Percentiles rank a stretch among this genome's conserved stretches.
Evolutionary conservation across 257 asterid species (phyloP).

Genomic region (Linderniella brevidens): DNA sequence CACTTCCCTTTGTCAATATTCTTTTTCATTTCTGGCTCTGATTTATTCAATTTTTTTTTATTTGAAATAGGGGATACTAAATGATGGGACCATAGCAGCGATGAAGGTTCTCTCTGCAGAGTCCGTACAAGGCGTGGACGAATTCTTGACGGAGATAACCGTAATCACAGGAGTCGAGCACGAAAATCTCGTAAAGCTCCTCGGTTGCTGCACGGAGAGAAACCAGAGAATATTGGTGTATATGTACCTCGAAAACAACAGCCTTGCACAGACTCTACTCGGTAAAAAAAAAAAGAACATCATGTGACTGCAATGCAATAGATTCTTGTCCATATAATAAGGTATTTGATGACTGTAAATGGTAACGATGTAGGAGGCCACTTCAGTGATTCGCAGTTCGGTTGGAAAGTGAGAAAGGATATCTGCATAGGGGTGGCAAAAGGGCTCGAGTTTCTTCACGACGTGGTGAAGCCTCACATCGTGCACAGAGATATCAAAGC

Average conservation of each 20-base stretch:
- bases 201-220: slow-evolving; percentile 76
- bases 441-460: slow-evolving; percentile 78
- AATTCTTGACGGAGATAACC: slow-evolving; percentile 58
- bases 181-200: slow-evolving; percentile 66
- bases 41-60: not conserved
- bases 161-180: slow-evolving; percentile 60
- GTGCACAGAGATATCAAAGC: slow-evolving; percentile 89
- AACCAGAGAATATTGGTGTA: slow-evolving; percentile 69
- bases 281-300: slow-evolving; percentile 24
- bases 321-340: slow-evolving; percentile 1
- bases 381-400: slow-evolving; percentile 22
- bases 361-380: slow-evolving; percentile 22
- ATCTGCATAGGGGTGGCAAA: slow-evolving; percentile 70
- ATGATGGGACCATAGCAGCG: slow-evolving; percentile 58
- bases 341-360: slow-evolving; percentile 11
- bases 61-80: slow-evolving; percentile 54
- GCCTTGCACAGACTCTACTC: slow-evolving; percentile 80
- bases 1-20: not conserved
- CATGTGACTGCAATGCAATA: slow-evolving; percentile 1
- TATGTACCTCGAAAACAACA: slow-evolving; percentile 72
- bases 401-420: slow-evolving; percentile 44
- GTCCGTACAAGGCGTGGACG: slow-evolving; percentile 63
- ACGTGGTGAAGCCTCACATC: slow-evolving; percentile 59
- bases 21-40: slow-evolving; percentile 1
- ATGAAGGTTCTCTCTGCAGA: slow-evolving; percentile 76